These are phyloP conservation scores for Fagopyrum tataricum DNA, from an alignment of 148 eudicot genomes.

Conservation along the genomic window DNA sequence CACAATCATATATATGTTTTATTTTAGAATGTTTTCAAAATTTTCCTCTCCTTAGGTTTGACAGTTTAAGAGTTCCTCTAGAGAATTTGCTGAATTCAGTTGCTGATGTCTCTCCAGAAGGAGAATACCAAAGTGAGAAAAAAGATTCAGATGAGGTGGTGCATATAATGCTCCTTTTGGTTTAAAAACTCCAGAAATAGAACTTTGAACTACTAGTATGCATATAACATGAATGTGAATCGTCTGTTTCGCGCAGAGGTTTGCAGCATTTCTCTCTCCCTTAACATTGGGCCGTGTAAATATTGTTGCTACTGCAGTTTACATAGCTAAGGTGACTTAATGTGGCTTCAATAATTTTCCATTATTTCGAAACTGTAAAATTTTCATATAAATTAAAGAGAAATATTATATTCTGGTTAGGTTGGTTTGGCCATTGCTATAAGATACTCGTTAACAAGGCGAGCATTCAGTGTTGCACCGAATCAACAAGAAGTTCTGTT, in stretches of 20 bases:
- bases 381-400: too few species aligned
- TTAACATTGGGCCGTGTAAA: slow-evolving; percentile 86
- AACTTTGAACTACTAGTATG: background rate
- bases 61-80: slow-evolving; percentile 81
- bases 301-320: slow-evolving; percentile 69
- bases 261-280: slow-evolving; percentile 94
- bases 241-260: slow-evolving; percentile 58
- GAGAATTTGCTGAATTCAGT: slow-evolving; percentile 90
- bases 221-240: background rate
- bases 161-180: too few species aligned
- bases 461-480: slow-evolving; percentile 73
- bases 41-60: slow-evolving; percentile 49
- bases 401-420: slow-evolving; percentile 30
- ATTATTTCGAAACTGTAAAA: too few species aligned
- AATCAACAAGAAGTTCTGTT: slow-evolving; percentile 76
- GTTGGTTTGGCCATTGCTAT: slow-evolving; percentile 79
- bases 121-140: slow-evolving; percentile 72
- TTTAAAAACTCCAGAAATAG: background rate
- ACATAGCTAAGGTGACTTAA: slow-evolving; percentile 61
- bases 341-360: too few species aligned
- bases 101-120: slow-evolving; percentile 86
- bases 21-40: background rate
- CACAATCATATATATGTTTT: too few species aligned
- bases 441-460: slow-evolving; percentile 77
- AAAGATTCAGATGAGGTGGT: slow-evolving; percentile 87